A percentile compares a stretch with the other conserved stretches of the same genome.
Conservation (phyloP, 768 basidiomycete genomes). For the Rossbeevera mucosa region DNA sequence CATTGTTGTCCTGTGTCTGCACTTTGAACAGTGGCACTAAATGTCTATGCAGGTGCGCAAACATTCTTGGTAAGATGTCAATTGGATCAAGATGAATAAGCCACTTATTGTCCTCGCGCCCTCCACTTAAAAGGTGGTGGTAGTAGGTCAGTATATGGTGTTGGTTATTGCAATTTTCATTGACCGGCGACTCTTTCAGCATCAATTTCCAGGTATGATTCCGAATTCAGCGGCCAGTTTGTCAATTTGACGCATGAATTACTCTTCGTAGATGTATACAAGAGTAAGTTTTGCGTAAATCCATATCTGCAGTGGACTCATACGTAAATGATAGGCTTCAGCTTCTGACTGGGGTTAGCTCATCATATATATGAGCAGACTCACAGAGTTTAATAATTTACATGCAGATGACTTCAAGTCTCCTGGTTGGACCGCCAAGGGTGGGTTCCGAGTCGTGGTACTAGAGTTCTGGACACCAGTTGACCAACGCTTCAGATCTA, state of each 20-base stretch:
- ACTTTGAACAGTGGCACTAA: not conserved
- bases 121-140: constrained; percentile 40
- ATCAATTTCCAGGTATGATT: constrained; percentile 58
- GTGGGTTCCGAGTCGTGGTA: constrained; percentile 32
- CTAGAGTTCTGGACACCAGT: not conserved
- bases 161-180: not conserved
- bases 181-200: constrained; percentile 30
- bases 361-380: not conserved
- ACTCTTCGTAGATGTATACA: constrained; percentile 54
- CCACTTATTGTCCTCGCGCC: not conserved
- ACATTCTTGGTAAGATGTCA: constrained; percentile 45
- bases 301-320: not conserved
- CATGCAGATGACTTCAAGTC: constrained; percentile 65
- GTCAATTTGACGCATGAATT: not conserved
- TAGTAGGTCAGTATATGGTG: constrained; percentile 41
- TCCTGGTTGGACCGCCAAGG: constrained; percentile 62
- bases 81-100: not conserved
- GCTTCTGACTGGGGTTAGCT: constrained; percentile 64
- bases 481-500: constrained; percentile 41
- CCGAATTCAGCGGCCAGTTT: not conserved
- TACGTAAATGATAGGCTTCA: constrained; percentile 42
- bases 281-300: constrained; percentile 34
- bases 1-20: constrained; percentile 1
- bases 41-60: constrained; percentile 48
- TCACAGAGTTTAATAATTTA: not conserved